A percentile compares a stretch with the other conserved stretches of the same genome.
Conservation (phyloP, 345 rosid genomes). For the Lepidium sativum region DNA sequence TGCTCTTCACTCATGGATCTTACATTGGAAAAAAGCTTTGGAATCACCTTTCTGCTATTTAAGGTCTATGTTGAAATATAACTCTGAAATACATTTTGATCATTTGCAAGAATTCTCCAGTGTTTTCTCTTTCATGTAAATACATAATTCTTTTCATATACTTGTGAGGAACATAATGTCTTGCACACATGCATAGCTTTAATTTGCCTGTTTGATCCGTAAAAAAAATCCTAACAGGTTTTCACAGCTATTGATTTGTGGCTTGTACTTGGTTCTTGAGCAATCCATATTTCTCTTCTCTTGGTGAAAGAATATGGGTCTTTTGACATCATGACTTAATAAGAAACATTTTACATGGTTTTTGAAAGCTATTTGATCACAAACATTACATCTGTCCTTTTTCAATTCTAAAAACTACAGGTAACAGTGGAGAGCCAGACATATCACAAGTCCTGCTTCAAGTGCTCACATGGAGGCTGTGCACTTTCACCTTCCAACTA, state of each 20-base stretch:
- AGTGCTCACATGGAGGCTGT: conserved; percentile 77
- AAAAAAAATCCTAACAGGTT: neutral
- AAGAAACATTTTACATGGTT: neutral
- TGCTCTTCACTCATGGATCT: neutral
- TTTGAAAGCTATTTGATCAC: neutral
- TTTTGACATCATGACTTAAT: neutral
- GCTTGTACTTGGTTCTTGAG: neutral
- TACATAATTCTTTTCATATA: neutral
- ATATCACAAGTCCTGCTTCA: conserved; percentile 88
- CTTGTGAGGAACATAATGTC: neutral
- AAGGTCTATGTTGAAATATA: neutral
- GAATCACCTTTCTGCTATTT: neutral
- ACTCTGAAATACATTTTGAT: neutral
- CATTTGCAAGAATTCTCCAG: neutral
- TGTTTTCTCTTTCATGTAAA: neutral
- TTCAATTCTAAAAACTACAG: conserved; percentile 20
- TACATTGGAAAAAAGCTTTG: neutral
- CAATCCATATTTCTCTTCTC: neutral
- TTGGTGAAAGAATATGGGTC: neutral
- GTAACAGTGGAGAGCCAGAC: conserved; percentile 78
- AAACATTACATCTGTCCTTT: neutral
- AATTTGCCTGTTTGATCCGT: neutral
- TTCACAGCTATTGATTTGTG: neutral
- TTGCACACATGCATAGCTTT: neutral
- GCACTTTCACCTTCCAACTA: conserved; percentile 60